Percentiles rank a stretch among this genome's conserved stretches.
Conservation (phyloP, 2,329 filamentous ascomycete species). For the Neopestalotiopsis clavispora region DNA sequence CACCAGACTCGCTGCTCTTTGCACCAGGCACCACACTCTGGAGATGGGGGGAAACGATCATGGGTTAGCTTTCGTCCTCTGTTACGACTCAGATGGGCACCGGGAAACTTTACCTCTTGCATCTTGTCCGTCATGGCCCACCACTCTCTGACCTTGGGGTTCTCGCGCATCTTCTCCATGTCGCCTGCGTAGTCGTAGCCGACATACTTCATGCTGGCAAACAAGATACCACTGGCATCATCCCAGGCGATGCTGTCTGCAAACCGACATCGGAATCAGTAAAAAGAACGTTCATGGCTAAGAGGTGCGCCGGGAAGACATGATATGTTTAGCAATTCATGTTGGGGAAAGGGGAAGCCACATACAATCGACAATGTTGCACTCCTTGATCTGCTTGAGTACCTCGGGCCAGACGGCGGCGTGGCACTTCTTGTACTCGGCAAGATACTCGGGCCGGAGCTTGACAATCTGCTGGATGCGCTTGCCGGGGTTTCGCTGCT, state of each 20-base stretch:
- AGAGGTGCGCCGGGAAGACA: not conserved
- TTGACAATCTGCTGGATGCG: constrained; percentile 76
- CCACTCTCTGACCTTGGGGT: constrained; percentile 77
- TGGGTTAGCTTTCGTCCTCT: not conserved
- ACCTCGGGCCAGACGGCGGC: constrained; percentile 80
- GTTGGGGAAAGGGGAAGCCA: constrained; percentile 15
- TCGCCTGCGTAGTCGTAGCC: constrained; percentile 74
- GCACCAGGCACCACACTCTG: constrained; percentile 60
- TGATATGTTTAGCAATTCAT: no score
- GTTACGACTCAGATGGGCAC: not conserved
- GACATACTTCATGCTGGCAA: constrained; percentile 80
- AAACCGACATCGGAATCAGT: not conserved
- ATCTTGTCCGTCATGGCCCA: constrained; percentile 81
- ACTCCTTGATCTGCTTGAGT: constrained; percentile 74
- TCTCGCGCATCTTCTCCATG: constrained; percentile 77
- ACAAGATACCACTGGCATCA: constrained; percentile 65
- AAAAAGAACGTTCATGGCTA: not conserved
- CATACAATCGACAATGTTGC: constrained; percentile 75
- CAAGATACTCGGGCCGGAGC: constrained; percentile 68
- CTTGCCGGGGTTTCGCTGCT: constrained; percentile 47
- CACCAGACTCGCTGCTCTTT: constrained; percentile 61
- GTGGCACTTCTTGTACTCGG: constrained; percentile 76
- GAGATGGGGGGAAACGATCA: not conserved
- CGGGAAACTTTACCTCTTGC: constrained; percentile 58
- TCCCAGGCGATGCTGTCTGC: constrained; percentile 77